Evolutionary conservation across 108 stramenopile species (phyloP).

Genomic region (Skeletonema marinoi): DNA sequence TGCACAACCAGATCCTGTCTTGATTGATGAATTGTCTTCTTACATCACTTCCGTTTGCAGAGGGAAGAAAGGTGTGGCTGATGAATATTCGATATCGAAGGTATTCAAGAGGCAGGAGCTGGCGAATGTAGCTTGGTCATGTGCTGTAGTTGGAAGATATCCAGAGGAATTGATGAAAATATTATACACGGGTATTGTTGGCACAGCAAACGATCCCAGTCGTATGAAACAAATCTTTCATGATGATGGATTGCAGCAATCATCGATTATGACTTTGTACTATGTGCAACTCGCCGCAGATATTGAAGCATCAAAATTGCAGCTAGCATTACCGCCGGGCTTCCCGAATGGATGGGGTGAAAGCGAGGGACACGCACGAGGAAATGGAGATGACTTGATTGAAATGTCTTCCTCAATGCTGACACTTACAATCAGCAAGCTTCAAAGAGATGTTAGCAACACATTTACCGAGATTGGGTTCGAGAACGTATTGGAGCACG

Average conservation of each 20-base stretch:
- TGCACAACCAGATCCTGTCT: constrained; percentile 31
- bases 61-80: constrained; percentile 22
- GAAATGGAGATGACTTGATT: constrained; percentile 34
- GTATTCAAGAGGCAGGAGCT: constrained; percentile 78
- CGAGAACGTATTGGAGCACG: constrained; percentile 69
- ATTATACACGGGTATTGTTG: constrained; percentile 69
- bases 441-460: constrained; percentile 60
- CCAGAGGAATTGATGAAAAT: constrained; percentile 56
- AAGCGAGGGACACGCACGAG: constrained; percentile 11
- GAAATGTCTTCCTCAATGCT: constrained; percentile 43
- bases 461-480: constrained; percentile 73
- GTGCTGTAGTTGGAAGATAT: constrained; percentile 60
- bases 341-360: constrained; percentile 75
- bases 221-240: constrained; percentile 33
- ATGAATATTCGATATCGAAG: constrained; percentile 51
- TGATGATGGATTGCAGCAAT: constrained; percentile 45
- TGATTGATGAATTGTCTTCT: constrained; percentile 53
- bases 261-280: constrained; percentile 46
- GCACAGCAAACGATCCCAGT: constrained; percentile 48
- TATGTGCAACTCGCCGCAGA: constrained; percentile 67
- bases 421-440: constrained; percentile 62
- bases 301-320: constrained; percentile 50
- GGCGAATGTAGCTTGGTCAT: constrained; percentile 68
- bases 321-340: constrained; percentile 52
- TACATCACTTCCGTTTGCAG: constrained; percentile 43